These are phyloP conservation scores for Aeschynomene evenia DNA, from an alignment of 306 rosid species.

Conservation along the genomic window DNA sequence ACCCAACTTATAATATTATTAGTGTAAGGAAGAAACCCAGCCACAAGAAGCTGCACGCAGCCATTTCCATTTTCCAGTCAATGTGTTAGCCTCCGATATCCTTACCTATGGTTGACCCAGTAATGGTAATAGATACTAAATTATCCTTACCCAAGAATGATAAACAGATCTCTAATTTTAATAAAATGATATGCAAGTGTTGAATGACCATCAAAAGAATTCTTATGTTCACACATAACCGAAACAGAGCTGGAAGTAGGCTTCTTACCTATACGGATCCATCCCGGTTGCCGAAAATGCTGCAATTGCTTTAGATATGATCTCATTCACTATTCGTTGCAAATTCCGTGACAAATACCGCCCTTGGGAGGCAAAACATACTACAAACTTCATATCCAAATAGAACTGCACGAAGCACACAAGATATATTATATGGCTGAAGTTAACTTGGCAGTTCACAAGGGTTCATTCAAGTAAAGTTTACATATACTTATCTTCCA, in stretches of 20 bases:
- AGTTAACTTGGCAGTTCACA: slow-evolving; percentile 1
- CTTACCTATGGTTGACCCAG: neutral
- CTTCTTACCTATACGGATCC: slow-evolving; percentile 89
- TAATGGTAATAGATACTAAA: neutral
- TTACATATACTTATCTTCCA: slow-evolving; percentile 5
- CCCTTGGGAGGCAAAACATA: slow-evolving; percentile 87
- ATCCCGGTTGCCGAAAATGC: slow-evolving; percentile 90
- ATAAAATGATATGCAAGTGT: neutral
- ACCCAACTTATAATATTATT: too few relatives aligned
- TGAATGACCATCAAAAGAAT: neutral
- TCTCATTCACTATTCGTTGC: slow-evolving; percentile 80
- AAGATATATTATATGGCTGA: slow-evolving; percentile 7
- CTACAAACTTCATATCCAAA: slow-evolving; percentile 98
- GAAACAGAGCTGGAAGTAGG: slow-evolving; percentile 13
- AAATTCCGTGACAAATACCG: slow-evolving; percentile 88
- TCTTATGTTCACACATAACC: neutral
- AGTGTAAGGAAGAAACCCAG: too few relatives aligned
- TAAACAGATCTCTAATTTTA: neutral
- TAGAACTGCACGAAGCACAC: slow-evolving; percentile 73
- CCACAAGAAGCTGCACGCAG: neutral
- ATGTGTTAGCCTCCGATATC: neutral
- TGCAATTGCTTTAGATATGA: slow-evolving; percentile 84
- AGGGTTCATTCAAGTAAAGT: slow-evolving; percentile 8
- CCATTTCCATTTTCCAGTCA: neutral
- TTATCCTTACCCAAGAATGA: too few relatives aligned